Base-by-base conservation (phyloP, 495 filamentous ascomycete genomes). In the Filosporella fistucella region DNA sequence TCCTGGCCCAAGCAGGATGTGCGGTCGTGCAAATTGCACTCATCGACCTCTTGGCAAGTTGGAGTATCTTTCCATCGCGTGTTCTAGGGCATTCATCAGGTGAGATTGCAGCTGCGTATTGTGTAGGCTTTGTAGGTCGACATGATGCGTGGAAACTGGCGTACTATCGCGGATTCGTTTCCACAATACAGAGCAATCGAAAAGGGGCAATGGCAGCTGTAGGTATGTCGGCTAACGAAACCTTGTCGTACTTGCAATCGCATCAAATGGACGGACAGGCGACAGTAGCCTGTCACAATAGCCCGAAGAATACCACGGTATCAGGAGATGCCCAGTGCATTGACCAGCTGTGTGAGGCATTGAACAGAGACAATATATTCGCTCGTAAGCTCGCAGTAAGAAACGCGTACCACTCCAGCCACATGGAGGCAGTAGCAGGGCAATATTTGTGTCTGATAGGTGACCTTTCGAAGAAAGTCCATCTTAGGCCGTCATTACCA, bases 51-150 rank as follows among this genome's bases (percentile, higher is more conserved):
- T 59, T 85, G 21, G 50, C 47, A 16, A 71, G 68, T 12, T 81
- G 78, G 68, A 70, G 69, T 21, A 68, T 86, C 26, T 55, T 28
- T 11, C 80, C 81, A 0, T 55, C 60, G 0, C 72, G 73, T 23
- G 78, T 82, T 0, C 68, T 80, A 3, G 82, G 82, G 9, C 81
- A 86, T 61, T 84, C 81, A 2, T 78, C 73, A 56, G 82, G 82
- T 10, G 82, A 86, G 56, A 84, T 85, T 52, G 74, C 68, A 12
- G 77, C 76, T 7, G 75, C 76, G 1, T 77, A 75, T 44, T 68
- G 70, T 1, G 70, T 74, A 6, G 74, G 74, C 5, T 59, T 67
- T 14, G 41, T 80, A 14, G 64, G 56, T 5, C 77, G 74, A n/a
- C 63, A 72, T 14, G 64, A 69, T 0, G 74, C 69, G 23, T 78